Conservation (phyloP, 805 yeast genomes). For the Allodekkera sacchari region DNA sequence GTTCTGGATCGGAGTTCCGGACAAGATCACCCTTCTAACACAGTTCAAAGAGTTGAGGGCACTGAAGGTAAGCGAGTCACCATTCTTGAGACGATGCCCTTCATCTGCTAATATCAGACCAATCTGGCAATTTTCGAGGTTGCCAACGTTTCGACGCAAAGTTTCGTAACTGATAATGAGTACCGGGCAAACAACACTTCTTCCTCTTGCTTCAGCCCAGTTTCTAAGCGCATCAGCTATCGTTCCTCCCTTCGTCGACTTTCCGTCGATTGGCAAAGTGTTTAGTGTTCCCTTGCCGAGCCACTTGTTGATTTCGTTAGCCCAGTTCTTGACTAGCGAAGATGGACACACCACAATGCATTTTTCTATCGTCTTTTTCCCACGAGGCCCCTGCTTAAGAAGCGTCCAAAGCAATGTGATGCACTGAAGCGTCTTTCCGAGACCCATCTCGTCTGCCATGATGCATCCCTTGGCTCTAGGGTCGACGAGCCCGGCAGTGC, state of each 20-base stretch:
- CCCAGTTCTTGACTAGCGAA: slow-evolving; percentile 91
- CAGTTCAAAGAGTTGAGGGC: slow-evolving; percentile 80
- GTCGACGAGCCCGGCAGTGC: slow-evolving; percentile 82
- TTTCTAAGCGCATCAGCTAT: slow-evolving; percentile 58
- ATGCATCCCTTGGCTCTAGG: slow-evolving; percentile 89
- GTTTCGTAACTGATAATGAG: slow-evolving; percentile 93
- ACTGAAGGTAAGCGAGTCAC: slow-evolving; percentile 85
- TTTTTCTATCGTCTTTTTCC: slow-evolving; percentile 74
- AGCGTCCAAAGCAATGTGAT: slow-evolving; percentile 88
- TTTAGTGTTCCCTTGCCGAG: slow-evolving; percentile 84
- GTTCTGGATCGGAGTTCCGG: slow-evolving; percentile 97
- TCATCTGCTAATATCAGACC: slow-evolving; percentile 85
- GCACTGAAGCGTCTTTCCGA: slow-evolving; percentile 96
- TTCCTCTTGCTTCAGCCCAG: slow-evolving; percentile 86
- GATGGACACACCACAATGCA: slow-evolving; percentile 94
- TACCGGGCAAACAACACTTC: slow-evolving; percentile 88
- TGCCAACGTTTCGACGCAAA: slow-evolving; percentile 73
- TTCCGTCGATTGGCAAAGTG: slow-evolving; percentile 90
- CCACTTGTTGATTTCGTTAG: slow-evolving; percentile 93
- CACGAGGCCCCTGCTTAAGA: slow-evolving; percentile 80
- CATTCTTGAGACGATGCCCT: slow-evolving; percentile 78
- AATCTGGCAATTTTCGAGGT: slow-evolving; percentile 65
- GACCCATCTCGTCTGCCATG: slow-evolving; percentile 99
- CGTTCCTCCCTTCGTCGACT: slow-evolving; percentile 62
- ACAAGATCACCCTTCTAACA: slow-evolving; percentile 79